Conservation (phyloP, 371 early-diverging fungal genomes). For the Mucor sp. region DNA sequence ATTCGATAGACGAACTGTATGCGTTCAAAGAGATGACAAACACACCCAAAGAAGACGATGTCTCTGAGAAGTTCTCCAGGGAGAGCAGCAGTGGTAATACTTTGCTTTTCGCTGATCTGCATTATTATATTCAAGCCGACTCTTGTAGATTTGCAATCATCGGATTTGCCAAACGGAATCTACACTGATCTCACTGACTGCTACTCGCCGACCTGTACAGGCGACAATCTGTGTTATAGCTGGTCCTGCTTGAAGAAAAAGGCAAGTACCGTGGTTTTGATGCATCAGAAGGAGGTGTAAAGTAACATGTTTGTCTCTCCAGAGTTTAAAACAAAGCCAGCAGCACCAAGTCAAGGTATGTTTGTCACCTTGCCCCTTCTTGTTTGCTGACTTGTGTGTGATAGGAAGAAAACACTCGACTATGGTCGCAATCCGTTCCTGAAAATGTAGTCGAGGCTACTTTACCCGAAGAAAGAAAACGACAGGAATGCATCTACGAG, state of each 20-base stretch:
- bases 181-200: slow-evolving; percentile 67
- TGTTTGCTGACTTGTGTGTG: neutral
- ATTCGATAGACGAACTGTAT: slow-evolving; percentile 76
- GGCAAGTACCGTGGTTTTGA: slow-evolving; percentile 15
- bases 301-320: neutral
- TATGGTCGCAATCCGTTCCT: slow-evolving; percentile 64
- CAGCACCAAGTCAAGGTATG: slow-evolving; percentile 13
- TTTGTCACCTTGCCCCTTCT: neutral
- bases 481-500: slow-evolving; percentile 92
- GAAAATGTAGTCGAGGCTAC: slow-evolving; percentile 64
- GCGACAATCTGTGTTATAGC: slow-evolving; percentile 58
- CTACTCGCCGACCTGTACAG: slow-evolving; percentile 69
- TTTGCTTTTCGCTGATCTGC: neutral
- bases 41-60: neutral
- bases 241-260: slow-evolving; percentile 46
- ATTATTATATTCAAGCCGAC: neutral
- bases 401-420: slow-evolving; percentile 24
- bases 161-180: slow-evolving; percentile 48
- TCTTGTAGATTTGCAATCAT: neutral
- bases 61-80: neutral
- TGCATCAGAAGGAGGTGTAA: neutral
- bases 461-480: slow-evolving; percentile 72
- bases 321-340: slow-evolving; percentile 16
- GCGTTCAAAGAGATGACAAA: slow-evolving; percentile 53
- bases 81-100: neutral